phyloP scores from a whole-genome alignment of 2,329 filamentous ascomycete genomes.

The Ophiocordyceps camponoti-floridani region DNA sequence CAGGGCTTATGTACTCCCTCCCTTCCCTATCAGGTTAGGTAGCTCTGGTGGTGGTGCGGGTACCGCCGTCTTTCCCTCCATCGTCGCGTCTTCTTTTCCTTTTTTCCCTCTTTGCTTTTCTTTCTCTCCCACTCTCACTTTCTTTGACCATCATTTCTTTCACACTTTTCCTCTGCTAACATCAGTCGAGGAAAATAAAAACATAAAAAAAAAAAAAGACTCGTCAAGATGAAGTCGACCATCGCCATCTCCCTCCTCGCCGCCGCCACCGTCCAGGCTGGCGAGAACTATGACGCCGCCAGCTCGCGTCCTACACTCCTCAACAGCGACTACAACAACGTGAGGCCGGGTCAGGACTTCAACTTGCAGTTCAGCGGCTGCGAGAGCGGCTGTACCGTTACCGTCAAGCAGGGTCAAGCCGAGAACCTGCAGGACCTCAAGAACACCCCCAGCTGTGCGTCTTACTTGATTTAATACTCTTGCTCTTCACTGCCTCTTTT shows the following conservation, averaged over 20 bases:
- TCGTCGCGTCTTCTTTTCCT: neutral
- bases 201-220: no score
- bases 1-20: no score
- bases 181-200: no score
- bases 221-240: slow-evolving; percentile 18
- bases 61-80: neutral
- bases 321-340: slow-evolving; percentile 11
- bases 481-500: neutral
- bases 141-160: no score
- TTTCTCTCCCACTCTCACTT: neutral
- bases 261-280: no score
- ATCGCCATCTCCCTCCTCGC: slow-evolving; percentile 7
- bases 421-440: slow-evolving; percentile 9
- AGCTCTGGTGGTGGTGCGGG: no score
- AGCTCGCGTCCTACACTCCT: slow-evolving; percentile 11
- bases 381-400: slow-evolving; percentile 15
- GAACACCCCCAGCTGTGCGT: neutral
- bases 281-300: slow-evolving; percentile 9
- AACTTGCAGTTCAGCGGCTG: slow-evolving; percentile 15
- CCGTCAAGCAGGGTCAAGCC: slow-evolving; percentile 13
- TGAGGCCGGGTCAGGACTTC: slow-evolving; percentile 13
- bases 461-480: neutral
- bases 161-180: no score
- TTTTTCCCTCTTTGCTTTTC: neutral
- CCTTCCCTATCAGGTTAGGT: no score